Evolutionary conservation across 768 basidiomycete species (phyloP), one percentile per base, ranked within the genome.

Genomic region (Boletus subparvulus): DNA sequence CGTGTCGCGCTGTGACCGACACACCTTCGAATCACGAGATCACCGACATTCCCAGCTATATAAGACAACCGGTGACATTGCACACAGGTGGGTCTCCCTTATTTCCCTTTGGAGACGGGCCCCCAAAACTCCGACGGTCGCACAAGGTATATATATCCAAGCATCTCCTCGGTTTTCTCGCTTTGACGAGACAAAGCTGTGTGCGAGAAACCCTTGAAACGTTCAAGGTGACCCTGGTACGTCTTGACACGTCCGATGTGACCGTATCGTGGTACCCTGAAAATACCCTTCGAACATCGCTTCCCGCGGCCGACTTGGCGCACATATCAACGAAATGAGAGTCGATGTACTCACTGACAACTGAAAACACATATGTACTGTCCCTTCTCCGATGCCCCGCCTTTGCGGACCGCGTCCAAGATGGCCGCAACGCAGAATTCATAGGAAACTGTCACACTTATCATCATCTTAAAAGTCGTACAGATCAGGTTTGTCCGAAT

Each of bases 401-500:
- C 32, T 19, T n/a, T 24, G 28, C 14, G 17, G 4, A 6, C 35
- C 35, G 14, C 6, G 10, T 32, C 10, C 7, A 32, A 32, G 32
- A 32, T 32, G 35, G 14, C 19, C 10, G 26, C n/a, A 17, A 19
- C 14, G 19, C 28, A 51, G 13, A 32, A 32, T 32, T 32, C 32
- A 11, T 32, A 32, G 32, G 11, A 55, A 36, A 26, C 16, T 14
- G 21, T 24, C 19, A 33, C 43, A 37, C 14, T n/a, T n/a, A 24
- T 54, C 32, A 19, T 39, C 36, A 19, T 39, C 36, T 80, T 73
- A 90, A 69, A 89, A 90, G 65, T 88, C 89, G 67, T 90, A 90
- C 71, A 90, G 61, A 59, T 90, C 89, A 32, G 83, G 84, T 56
- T 77, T 74, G 63, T 88, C 86, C 54, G 83, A 81, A 50, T 75